phyloP scores from a whole-genome alignment of 1,139 yeast species.

The Wickerhamomyces sp. region DNA sequence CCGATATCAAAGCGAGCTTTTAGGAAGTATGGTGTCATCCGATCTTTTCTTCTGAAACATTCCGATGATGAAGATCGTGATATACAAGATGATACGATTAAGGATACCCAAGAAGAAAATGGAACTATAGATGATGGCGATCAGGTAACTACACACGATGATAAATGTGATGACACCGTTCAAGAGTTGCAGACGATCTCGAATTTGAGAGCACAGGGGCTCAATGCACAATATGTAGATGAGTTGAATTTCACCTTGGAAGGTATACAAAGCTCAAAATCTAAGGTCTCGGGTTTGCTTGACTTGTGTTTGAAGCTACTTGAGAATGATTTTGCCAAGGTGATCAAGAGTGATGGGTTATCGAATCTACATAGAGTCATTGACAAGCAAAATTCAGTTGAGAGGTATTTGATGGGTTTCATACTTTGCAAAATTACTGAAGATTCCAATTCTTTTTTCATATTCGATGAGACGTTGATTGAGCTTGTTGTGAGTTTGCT shows the following conservation, averaged over 20 bases:
- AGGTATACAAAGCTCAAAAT: conserved; percentile 23
- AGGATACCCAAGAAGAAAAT: not conserved
- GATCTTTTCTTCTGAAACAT: conserved; percentile 19
- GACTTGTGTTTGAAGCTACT: conserved; percentile 25
- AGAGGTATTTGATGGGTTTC: conserved; percentile 12
- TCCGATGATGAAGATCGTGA: conserved; percentile 1
- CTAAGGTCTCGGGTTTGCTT: conserved; percentile 17
- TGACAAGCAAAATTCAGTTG: conserved; percentile 2
- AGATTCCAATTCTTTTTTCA: conserved; percentile 4
- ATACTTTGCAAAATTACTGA: conserved; percentile 13
- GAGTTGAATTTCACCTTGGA: conserved; percentile 33
- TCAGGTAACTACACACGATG: not conserved
- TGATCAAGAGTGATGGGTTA: conserved; percentile 10
- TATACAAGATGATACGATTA: conserved; percentile 3
- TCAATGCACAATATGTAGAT: conserved; percentile 28
- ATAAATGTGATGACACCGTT: not conserved
- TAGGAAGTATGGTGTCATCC: conserved; percentile 23
- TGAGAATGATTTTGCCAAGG: conserved; percentile 22
- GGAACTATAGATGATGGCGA: conserved; percentile 2
- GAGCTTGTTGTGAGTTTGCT: conserved; percentile 4
- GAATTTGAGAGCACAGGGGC: conserved; percentile 34
- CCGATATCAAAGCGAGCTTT: conserved; percentile 5
- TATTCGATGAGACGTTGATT: conserved; percentile 13
- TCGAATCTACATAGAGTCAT: conserved; percentile 3
- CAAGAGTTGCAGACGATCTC: conserved; percentile 9